Evolutionary conservation across 192 early-diverging fungal species (phyloP).

Genomic region (Coemansia sp.): DNA sequence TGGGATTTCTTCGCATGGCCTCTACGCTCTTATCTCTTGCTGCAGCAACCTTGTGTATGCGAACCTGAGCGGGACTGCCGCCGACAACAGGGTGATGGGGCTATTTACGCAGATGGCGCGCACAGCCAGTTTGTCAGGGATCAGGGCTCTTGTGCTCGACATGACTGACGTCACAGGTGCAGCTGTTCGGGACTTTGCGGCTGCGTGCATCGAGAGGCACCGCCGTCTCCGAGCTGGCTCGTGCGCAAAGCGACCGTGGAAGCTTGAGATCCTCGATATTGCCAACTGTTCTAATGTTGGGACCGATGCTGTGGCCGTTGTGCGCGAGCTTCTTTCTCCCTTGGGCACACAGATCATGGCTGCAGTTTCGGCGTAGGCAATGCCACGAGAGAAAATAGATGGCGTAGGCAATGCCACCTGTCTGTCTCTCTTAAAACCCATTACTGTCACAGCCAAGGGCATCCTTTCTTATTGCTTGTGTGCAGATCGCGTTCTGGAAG

Average conservation of each 20-base stretch:
- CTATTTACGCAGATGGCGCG: slow-evolving; percentile 14
- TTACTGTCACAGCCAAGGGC: neutral
- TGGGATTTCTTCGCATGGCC: slow-evolving; percentile 13
- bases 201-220: slow-evolving; percentile 32
- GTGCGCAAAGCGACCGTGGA: slow-evolving; percentile 16
- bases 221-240: slow-evolving; percentile 3
- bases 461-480: neutral
- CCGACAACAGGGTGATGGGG: slow-evolving; percentile 31
- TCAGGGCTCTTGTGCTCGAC: slow-evolving; percentile 32
- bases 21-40: slow-evolving; percentile 17
- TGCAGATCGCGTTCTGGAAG: neutral
- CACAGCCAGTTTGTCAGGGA: slow-evolving; percentile 1
- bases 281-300: slow-evolving; percentile 37
- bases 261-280: slow-evolving; percentile 33
- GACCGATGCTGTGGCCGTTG: slow-evolving; percentile 38
- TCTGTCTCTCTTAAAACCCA: neutral
- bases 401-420: neutral
- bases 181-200: slow-evolving; percentile 42
- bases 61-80: slow-evolving; percentile 33
- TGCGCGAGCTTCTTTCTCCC: slow-evolving; percentile 31
- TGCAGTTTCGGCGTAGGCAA: slow-evolving; percentile 4
- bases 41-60: slow-evolving; percentile 32
- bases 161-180: slow-evolving; percentile 38
- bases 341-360: slow-evolving; percentile 30
- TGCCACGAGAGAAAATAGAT: neutral